Evolutionary conservation across 75 land plant species (phyloP), one percentile per base, ranked within the genome.

Genomic region (Picea sitchensis): DNA sequence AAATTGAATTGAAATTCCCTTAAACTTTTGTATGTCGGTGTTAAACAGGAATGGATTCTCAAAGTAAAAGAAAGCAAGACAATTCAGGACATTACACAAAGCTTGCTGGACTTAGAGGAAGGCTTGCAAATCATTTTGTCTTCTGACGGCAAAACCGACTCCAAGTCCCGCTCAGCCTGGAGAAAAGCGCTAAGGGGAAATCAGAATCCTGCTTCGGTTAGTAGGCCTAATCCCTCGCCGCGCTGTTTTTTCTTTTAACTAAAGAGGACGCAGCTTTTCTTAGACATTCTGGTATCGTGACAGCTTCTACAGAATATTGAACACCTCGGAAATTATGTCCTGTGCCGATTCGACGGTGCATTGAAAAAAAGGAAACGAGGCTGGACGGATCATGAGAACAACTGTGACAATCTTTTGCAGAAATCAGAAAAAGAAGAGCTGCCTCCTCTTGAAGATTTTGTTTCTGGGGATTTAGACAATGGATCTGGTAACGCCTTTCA

Each of bases 231-330:
- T 20, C 64, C 38, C 36, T 75, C 44, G 5, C 54, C 9, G 51
- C 54, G 11, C 47, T 14, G 23, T 3, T 14, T 56, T 31, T 9
- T 58, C 26, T 5, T 58, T 75, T 57, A n/a, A 4, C 47, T 26
- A 36, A n/a, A 14, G 13, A 58, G 20, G 15, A 12, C 34, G 20
- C 9, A 17, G 0, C 8, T 41, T 75, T 57, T 26, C 59, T 11
- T 17, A 54, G 6, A 30, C 38, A 14, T 26, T 4, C 30, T 75
- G 54, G 36, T 30, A 5, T 56, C 6, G 7, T 75, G 38, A 26
- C 76, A 75, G 76, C 76, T 75, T 75, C 36, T 75, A 58, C 76
- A 7, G 20, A 75, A 75, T 57, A 57, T 75, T 44, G 76, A 75
- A 31, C 76, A 75, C 34, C 34, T 75, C n/a, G 15, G 23, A 31